Evolutionary conservation across 768 basidiomycete species (phyloP), one percentile per base, ranked within the genome.

Genomic region (Leucocoprinus sp.): DNA sequence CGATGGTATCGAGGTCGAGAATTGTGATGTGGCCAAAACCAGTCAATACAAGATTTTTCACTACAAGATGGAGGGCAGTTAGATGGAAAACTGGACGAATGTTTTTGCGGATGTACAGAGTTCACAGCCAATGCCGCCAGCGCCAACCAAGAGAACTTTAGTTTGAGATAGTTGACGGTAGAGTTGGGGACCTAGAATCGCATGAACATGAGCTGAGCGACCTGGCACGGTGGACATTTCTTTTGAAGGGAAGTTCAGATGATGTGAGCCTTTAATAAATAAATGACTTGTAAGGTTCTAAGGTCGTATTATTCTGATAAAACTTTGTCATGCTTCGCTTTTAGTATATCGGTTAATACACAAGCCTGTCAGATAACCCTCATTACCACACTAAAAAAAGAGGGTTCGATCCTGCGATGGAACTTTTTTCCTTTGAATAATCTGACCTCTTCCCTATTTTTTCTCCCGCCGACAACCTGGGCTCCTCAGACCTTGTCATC

Each of bases 41-140:
- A 1, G 90, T 84, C 39, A 96, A 68, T 11, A 95, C 92, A 36
- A 97, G 72, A 59, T 97, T 97, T 70, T 99, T 99, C 55, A 99
- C 93, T 96, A 59, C 9, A 42, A 11, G 23, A 19, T 36, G 24
- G 37, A 21, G n/a, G 17, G 38, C 34, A 23, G 11, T 17, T 31
- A 19, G 33, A 3, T 19, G 21, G 44, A 21, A 4, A 4, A 6
- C 12, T 34, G 7, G 15, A 29, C 27, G 35, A 28, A 8, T 17
- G 8, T 37, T 23, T 14, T n/a, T 5, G 26, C 19, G 17, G 27
- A 72, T 80, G 54, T 61, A 93, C 93, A 61, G 3, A 99, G 76
- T 68, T 99, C 96, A 57, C 95, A 99, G 6, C 96, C 96, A 58
- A 98, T 98, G 0, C 95, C 95, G 36, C 93, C 93, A 34, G 92